Percentiles rank a stretch among this genome's conserved stretches.
Evolutionary conservation across 306 rosid species (phyloP).

Genomic region (Styphnolobium japonicum): DNA sequence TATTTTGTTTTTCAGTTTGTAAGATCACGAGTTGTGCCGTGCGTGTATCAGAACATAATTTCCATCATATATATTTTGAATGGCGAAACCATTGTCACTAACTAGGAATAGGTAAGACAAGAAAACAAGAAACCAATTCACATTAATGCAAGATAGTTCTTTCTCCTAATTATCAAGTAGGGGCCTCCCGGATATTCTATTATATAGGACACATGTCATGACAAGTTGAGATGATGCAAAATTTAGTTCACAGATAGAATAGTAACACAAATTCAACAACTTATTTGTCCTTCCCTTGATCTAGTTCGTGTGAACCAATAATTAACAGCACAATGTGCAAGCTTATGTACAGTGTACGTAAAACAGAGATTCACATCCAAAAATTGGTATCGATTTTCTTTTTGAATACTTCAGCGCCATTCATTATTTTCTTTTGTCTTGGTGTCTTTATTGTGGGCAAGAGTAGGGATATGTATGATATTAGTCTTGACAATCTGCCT

Average conservation of each 20-base stretch:
- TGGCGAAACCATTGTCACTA: slow-evolving; percentile 7
- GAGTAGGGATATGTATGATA: background rate
- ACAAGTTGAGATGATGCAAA: slow-evolving; percentile 28
- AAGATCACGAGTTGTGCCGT: slow-evolving; percentile 8
- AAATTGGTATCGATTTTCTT: slow-evolving; percentile 1
- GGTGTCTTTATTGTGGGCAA: slow-evolving; percentile 8
- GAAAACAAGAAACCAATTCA: slow-evolving; percentile 23
- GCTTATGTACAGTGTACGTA: slow-evolving; percentile 10
- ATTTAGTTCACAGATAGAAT: slow-evolving; percentile 28
- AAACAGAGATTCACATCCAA: background rate
- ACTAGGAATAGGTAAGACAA: slow-evolving; percentile 31
- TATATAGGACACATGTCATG: background rate
- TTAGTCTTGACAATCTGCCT: background rate
- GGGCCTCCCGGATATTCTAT: slow-evolving; percentile 21
- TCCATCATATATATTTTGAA: background rate
- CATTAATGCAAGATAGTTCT: slow-evolving; percentile 27
- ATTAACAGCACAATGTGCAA: slow-evolving; percentile 18
- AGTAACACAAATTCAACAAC: slow-evolving; percentile 4
- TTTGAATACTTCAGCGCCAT: background rate
- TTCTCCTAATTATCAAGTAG: slow-evolving; percentile 24
- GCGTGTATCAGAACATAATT: slow-evolving; percentile 22
- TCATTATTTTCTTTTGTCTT: slow-evolving; percentile 22
- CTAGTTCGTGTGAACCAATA: background rate
- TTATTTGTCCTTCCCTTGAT: slow-evolving; percentile 15
- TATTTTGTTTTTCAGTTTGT: background rate